Evolutionary conservation across 2,329 filamentous ascomycete species (phyloP).

Genomic region (Elsinoe ampelina): DNA sequence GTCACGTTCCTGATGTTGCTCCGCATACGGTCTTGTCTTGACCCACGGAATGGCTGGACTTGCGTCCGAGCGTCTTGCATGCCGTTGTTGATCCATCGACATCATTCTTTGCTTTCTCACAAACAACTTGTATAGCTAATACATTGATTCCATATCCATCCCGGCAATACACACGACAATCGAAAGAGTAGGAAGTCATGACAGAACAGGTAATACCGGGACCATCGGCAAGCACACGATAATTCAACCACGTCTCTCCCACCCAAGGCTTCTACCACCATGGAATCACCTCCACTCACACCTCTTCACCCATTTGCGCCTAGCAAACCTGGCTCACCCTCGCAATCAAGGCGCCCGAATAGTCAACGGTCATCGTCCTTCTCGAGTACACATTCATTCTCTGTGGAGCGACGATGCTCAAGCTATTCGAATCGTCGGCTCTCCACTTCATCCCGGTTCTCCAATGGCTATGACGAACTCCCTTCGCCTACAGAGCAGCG

Average conservation of each 20-base stretch:
- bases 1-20: neutral
- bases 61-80: conserved; percentile 3
- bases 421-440: conserved; percentile 30
- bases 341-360: conserved; percentile 24
- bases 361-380: conserved; percentile 32
- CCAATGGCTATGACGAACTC: conserved; percentile 29
- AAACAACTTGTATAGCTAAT: neutral
- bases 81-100: neutral
- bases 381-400: conserved; percentile 34
- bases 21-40: neutral
- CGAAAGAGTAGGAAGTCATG: neutral
- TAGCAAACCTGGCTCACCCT: conserved; percentile 33
- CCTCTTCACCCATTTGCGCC: conserved; percentile 35
- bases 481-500: conserved; percentile 27
- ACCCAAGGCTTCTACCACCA: conserved; percentile 6
- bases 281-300: conserved; percentile 35
- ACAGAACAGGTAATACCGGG: neutral
- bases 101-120: neutral
- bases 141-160: neutral
- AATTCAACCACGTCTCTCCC: neutral
- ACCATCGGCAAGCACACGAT: neutral
- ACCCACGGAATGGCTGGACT: neutral
- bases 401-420: conserved; percentile 34
- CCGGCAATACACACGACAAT: no score
- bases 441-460: conserved; percentile 26